Evolutionary conservation across 306 rosid genomes (phyloP).

Genomic region (Vigna unguiculata): DNA sequence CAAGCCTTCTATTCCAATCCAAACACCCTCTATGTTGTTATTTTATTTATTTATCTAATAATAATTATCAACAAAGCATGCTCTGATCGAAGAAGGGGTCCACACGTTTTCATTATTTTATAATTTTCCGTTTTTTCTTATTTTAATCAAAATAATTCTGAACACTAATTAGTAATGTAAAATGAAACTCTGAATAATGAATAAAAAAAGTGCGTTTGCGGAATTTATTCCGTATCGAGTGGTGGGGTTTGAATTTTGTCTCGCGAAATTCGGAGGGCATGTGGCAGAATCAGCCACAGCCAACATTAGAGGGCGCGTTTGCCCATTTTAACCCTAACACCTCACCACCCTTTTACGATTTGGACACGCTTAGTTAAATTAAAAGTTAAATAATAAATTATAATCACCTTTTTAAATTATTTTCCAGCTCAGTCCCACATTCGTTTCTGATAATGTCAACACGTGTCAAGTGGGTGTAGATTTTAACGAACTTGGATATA

Average conservation of each 20-base stretch:
- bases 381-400: not conserved
- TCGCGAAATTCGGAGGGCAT: constrained; percentile 42
- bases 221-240: constrained; percentile 55
- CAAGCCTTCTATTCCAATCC: constrained; percentile 58
- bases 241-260: constrained; percentile 53
- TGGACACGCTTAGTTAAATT: constrained; percentile 16
- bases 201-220: constrained; percentile 47
- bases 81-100: constrained; percentile 44
- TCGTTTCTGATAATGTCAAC: constrained; percentile 37
- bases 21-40: constrained; percentile 35
- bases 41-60: not conserved
- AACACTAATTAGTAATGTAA: not conserved
- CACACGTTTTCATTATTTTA: constrained; percentile 53
- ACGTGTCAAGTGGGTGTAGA: constrained; percentile 42
- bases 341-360: constrained; percentile 36
- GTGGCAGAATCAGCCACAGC: constrained; percentile 39
- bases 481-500: constrained; percentile 9
- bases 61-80: constrained; percentile 9
- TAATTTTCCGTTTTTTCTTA: not conserved
- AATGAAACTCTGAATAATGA: constrained; percentile 12
- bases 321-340: constrained; percentile 38
- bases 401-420: not conserved
- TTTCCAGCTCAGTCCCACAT: constrained; percentile 44
- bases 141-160: constrained; percentile 22
- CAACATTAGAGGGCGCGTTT: not conserved